Conservation (phyloP, 352 stramenopile genomes). For the Globisporangium splendens region DNA sequence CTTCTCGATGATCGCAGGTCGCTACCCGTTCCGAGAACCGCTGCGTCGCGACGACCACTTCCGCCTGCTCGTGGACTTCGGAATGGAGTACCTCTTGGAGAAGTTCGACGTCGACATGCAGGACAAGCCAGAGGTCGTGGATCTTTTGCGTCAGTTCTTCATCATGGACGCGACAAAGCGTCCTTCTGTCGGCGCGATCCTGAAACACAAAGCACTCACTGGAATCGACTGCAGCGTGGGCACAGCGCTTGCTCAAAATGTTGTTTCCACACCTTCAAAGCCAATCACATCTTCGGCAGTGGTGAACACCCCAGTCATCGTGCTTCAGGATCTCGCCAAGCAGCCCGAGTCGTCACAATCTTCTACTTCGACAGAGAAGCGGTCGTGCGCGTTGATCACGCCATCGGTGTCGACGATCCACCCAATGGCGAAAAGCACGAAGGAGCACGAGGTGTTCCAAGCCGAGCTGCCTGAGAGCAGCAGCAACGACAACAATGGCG, state of each 20-base stretch:
- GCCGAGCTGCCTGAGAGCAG: conserved; percentile 4
- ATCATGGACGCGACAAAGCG: conserved; percentile 44
- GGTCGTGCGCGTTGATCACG: neutral
- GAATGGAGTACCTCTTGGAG: conserved; percentile 62
- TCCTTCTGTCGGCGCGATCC: conserved; percentile 32
- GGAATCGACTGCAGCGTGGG: conserved; percentile 4
- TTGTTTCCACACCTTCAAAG: neutral
- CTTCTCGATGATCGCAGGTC: conserved; percentile 60
- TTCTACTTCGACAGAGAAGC: neutral
- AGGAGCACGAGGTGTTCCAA: conserved; percentile 13
- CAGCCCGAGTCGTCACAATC: neutral
- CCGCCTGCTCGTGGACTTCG: conserved; percentile 48
- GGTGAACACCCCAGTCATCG: neutral
- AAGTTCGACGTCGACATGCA: conserved; percentile 55
- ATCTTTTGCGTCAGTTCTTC: conserved; percentile 56
- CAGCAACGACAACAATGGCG: neutral
- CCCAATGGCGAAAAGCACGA: conserved; percentile 1
- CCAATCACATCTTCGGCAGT: neutral
- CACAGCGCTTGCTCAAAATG: neutral
- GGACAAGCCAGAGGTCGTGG: conserved; percentile 32
- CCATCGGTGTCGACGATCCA: conserved; percentile 5
- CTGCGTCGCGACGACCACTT: conserved; percentile 55
- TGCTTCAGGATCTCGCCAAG: neutral
- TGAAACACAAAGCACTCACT: conserved; percentile 31
- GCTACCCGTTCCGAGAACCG: conserved; percentile 63